Percentiles rank a stretch among this genome's conserved stretches.
These are phyloP conservation scores for Aspergillus thermomutatus DNA, from an alignment of 2,329 filamentous ascomycete species.

Conservation along the genomic window DNA sequence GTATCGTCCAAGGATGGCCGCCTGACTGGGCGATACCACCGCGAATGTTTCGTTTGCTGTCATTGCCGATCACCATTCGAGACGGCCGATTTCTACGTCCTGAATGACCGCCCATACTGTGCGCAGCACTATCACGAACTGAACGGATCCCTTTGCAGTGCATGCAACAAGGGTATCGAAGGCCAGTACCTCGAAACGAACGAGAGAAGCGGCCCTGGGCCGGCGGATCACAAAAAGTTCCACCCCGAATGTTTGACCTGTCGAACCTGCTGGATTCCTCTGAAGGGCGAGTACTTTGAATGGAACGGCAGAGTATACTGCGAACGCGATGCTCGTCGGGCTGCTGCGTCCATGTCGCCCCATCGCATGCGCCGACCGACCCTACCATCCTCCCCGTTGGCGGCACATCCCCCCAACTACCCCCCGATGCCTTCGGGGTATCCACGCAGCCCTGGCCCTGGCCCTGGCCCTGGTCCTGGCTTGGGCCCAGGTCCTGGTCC, in stretches of 20 bases:
- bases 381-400: constrained; percentile 32
- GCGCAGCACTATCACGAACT: constrained; percentile 88
- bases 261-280: constrained; percentile 64
- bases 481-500: constrained; percentile 16
- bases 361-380: constrained; percentile 35
- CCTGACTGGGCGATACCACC: constrained; percentile 90
- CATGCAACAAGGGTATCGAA: constrained; percentile 82
- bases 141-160: constrained; percentile 79
- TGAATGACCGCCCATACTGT: constrained; percentile 83
- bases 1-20: constrained; percentile 91
- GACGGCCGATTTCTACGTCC: constrained; percentile 89
- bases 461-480: constrained; percentile 11
- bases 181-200: constrained; percentile 87
- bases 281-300: constrained; percentile 88
- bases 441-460: constrained; percentile 9
- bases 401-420: constrained; percentile 22
- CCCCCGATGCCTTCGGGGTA: constrained; percentile 16
- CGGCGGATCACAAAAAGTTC: constrained; percentile 62
- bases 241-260: constrained; percentile 87
- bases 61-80: constrained; percentile 78
- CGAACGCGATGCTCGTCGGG: constrained; percentile 74
- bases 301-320: constrained; percentile 77
- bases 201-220: constrained; percentile 33
- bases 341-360: constrained; percentile 39
- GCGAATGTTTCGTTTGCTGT: constrained; percentile 87